phyloP scores from a whole-genome alignment of 176 grass and related monocot genomes.

The Musa beccarii region DNA sequence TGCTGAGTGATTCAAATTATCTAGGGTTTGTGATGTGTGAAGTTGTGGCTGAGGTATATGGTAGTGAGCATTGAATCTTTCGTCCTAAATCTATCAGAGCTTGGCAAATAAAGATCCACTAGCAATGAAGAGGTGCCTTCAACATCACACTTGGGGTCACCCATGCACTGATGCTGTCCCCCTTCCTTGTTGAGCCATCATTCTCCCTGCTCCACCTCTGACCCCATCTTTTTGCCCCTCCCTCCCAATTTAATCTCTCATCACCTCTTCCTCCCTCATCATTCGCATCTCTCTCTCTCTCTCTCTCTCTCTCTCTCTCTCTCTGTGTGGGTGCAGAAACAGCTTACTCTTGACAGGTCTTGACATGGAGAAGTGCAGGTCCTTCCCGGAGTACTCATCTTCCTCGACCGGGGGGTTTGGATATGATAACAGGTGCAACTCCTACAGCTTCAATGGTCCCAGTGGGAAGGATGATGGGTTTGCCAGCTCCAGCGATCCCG shows the following conservation, averaged over 20 bases:
- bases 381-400: slow-evolving; percentile 58
- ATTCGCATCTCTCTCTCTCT: background rate
- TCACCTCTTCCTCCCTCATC: background rate
- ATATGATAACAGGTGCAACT: slow-evolving; percentile 22
- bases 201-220: background rate
- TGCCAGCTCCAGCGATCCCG: slow-evolving; percentile 42
- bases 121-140: too few relatives aligned
- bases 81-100: too few relatives aligned
- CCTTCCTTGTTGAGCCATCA: background rate
- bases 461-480: slow-evolving; percentile 33
- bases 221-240: background rate
- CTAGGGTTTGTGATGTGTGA: too few relatives aligned
- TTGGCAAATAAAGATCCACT: too few relatives aligned
- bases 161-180: background rate
- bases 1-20: too few relatives aligned
- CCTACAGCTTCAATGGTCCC: slow-evolving; percentile 87
- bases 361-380: slow-evolving; percentile 81
- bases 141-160: background rate
- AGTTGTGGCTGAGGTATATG: too few relatives aligned
- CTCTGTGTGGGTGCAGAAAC: background rate
- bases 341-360: background rate
- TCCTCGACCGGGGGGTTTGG: slow-evolving; percentile 13
- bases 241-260: slow-evolving; percentile 12
- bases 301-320: background rate
- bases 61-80: too few relatives aligned